phyloP scores from a whole-genome alignment of 139 green algal genomes.

The Chlorella sp. region DNA sequence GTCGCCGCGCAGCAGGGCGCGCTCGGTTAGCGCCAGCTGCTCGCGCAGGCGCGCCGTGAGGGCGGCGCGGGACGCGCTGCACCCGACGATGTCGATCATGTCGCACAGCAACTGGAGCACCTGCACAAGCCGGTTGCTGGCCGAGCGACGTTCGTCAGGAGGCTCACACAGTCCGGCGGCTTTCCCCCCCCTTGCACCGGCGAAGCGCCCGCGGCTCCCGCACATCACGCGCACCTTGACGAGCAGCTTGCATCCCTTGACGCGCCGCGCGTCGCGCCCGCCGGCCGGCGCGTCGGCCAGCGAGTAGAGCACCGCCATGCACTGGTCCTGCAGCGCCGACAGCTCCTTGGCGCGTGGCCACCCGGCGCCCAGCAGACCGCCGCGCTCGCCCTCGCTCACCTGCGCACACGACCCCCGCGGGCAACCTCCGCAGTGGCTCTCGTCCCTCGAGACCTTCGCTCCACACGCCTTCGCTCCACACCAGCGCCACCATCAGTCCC shows the following conservation, averaged over 20 bases:
- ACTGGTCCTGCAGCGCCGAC: neutral
- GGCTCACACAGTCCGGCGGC: too few relatives aligned
- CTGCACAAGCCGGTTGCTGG: neutral
- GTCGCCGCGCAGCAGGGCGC: neutral
- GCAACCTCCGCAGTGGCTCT: too few relatives aligned
- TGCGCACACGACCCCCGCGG: too few relatives aligned
- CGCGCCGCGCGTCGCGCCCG: neutral
- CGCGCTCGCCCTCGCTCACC: constrained; percentile 8
- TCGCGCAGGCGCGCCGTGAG: neutral
- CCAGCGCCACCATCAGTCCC: too few relatives aligned
- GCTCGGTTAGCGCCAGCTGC: neutral
- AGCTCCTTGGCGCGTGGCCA: neutral
- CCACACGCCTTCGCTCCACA: too few relatives aligned
- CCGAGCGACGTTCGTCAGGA: too few relatives aligned
- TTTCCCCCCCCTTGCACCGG: too few relatives aligned
- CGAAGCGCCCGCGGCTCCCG: neutral
- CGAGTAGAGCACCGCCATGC: neutral
- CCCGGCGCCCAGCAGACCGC: neutral
- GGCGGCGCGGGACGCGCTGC: neutral
- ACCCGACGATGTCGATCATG: neutral
- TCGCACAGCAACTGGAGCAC: neutral
- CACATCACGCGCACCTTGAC: neutral
- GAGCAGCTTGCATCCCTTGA: neutral
- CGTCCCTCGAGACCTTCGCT: too few relatives aligned
- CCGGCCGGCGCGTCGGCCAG: neutral